Evolutionary conservation across 805 yeast species (phyloP).

Genomic region (Sugiyamaella qingdaonensis): DNA sequence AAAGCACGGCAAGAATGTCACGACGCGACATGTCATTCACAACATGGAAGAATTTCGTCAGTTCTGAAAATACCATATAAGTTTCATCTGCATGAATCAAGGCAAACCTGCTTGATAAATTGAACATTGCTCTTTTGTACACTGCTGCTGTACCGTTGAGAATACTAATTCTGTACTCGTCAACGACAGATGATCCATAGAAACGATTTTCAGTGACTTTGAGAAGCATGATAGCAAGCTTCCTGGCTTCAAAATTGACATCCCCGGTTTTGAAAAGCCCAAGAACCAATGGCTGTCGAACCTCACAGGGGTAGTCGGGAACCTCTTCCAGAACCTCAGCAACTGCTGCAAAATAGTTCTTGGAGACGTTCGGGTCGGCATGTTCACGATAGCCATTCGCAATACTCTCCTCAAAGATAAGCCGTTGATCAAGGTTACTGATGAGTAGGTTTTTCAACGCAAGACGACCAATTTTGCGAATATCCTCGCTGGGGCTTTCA

Average conservation of each 20-base stretch:
- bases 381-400: slow-evolving; percentile 62
- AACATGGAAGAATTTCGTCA: slow-evolving; percentile 63
- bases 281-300: slow-evolving; percentile 66
- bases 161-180: slow-evolving; percentile 62
- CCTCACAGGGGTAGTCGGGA: slow-evolving; percentile 46
- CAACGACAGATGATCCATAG: slow-evolving; percentile 51
- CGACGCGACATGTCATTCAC: slow-evolving; percentile 59
- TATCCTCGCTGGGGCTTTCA: slow-evolving; percentile 49
- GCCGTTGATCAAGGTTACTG: slow-evolving; percentile 52
- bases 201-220: slow-evolving; percentile 58
- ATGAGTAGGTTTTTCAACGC: slow-evolving; percentile 68
- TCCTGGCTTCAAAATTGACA: slow-evolving; percentile 61
- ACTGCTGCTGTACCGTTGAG: slow-evolving; percentile 75
- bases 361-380: slow-evolving; percentile 45
- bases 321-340: slow-evolving; percentile 58
- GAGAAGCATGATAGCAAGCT: slow-evolving; percentile 67
- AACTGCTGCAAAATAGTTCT: slow-evolving; percentile 66
- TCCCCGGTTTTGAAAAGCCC: slow-evolving; percentile 78
- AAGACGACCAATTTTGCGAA: slow-evolving; percentile 58
- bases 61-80: slow-evolving; percentile 60
- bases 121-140: slow-evolving; percentile 80
- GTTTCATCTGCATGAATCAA: slow-evolving; percentile 53
- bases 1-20: slow-evolving; percentile 71
- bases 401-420: slow-evolving; percentile 54
- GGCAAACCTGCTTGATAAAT: slow-evolving; percentile 72